A percentile compares a stretch with the other conserved stretches of the same genome.
Evolutionary conservation across 257 asterid genomes (phyloP).

Genomic region (Leonotis leonurus): DNA sequence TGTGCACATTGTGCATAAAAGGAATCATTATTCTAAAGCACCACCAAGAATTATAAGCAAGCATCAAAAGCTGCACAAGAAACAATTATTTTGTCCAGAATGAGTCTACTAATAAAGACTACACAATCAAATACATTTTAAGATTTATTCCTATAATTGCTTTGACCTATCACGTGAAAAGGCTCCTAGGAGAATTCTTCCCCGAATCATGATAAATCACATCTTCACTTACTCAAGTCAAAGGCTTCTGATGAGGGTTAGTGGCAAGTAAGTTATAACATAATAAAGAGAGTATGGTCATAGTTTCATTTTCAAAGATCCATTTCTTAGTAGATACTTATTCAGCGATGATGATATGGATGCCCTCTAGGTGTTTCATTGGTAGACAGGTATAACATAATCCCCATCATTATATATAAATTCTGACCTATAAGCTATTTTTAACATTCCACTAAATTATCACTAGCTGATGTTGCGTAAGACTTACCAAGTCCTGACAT

Average conservation of each 20-base stretch:
- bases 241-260: constrained; percentile 16
- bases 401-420: background rate
- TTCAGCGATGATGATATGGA: constrained; percentile 6
- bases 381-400: background rate
- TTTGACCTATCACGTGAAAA: constrained; percentile 9
- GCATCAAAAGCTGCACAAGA: no score
- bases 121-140: constrained; percentile 29
- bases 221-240: constrained; percentile 30
- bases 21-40: no score
- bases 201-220: constrained; percentile 39
- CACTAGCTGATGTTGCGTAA: background rate
- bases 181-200: constrained; percentile 11
- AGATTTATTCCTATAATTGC: constrained; percentile 3
- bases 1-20: no score
- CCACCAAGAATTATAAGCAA: no score
- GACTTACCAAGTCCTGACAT: background rate
- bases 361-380: no score
- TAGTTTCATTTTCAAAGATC: constrained; percentile 9
- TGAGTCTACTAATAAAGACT: no score
- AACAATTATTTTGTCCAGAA: no score
- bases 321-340: constrained; percentile 14
- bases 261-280: constrained; percentile 19
- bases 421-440: background rate
- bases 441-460: background rate
- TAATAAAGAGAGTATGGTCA: constrained; percentile 7